phyloP scores from a whole-genome alignment of 441 rosid species.

The Adansonia madagascariensis region DNA sequence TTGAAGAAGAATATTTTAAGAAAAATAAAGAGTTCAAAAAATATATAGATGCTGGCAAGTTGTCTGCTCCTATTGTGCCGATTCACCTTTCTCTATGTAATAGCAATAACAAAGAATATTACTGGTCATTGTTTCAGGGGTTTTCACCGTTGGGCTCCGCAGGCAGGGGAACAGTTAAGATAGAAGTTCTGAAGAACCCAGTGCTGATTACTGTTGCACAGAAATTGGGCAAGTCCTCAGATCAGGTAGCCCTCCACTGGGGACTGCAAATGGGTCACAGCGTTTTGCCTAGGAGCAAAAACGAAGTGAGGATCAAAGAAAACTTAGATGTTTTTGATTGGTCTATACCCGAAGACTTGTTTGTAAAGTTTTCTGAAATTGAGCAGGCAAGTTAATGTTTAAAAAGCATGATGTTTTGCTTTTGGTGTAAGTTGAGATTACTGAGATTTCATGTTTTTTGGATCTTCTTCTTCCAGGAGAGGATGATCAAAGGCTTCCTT shows the following conservation, averaged over 20 bases:
- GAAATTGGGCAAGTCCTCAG: constrained; percentile 49
- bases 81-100: background rate
- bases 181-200: constrained; percentile 47
- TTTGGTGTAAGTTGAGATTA: background rate
- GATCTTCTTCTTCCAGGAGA: constrained; percentile 36
- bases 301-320: background rate
- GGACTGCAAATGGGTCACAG: constrained; percentile 62
- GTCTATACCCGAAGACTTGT: constrained; percentile 14
- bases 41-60: no score
- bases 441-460: background rate
- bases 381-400: constrained; percentile 1
- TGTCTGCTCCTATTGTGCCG: no score
- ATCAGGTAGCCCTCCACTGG: constrained; percentile 59
- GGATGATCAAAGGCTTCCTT: constrained; percentile 32
- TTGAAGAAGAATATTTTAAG: no score
- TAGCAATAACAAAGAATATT: background rate
- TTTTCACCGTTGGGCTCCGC: constrained; percentile 60
- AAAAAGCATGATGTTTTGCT: no score
- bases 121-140: constrained; percentile 33
- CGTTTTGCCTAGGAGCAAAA: constrained; percentile 36
- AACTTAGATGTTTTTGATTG: constrained; percentile 2
- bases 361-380: constrained; percentile 1
- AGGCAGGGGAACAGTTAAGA: constrained; percentile 33
- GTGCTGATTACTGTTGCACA: constrained; percentile 37
- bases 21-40: no score